A percentile compares a stretch with the other conserved stretches of the same genome.
Evolutionary conservation across 2,329 filamentous ascomycete species (phyloP).

Genomic region (Stromatinia cepivora): DNA sequence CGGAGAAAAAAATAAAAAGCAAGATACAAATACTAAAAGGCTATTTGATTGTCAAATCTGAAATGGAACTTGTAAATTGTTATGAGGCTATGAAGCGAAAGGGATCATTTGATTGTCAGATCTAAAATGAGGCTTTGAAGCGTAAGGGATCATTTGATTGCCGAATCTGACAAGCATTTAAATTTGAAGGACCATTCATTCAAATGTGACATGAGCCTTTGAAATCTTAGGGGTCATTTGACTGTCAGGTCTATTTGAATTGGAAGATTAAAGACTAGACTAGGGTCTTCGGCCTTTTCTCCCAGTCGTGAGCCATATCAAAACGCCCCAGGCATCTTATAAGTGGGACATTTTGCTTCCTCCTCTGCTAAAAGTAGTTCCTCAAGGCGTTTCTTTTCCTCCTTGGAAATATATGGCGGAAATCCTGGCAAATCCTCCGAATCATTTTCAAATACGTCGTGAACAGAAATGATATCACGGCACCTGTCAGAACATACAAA

Average conservation of each 20-base stretch:
- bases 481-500: slow-evolving; percentile 5
- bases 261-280: too few species aligned
- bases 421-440: neutral
- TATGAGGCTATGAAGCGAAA: neutral
- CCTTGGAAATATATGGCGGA: neutral
- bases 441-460: slow-evolving; percentile 12
- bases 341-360: neutral
- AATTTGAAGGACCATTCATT: too few species aligned
- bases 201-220: too few species aligned
- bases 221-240: too few species aligned
- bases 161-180: too few species aligned
- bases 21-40: neutral
- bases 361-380: neutral
- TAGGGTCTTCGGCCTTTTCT: too few species aligned
- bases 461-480: neutral
- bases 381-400: neutral
- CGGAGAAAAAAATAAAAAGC: neutral
- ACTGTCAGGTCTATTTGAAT: too few species aligned
- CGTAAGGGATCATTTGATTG: too few species aligned
- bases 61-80: neutral
- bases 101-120: too few species aligned
- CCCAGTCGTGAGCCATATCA: neutral
- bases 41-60: neutral
- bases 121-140: too few species aligned
- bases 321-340: slow-evolving; percentile 12